Evolutionary conservation across 2,329 filamentous ascomycete species (phyloP).

Genomic region (Diaporthe capsici): DNA sequence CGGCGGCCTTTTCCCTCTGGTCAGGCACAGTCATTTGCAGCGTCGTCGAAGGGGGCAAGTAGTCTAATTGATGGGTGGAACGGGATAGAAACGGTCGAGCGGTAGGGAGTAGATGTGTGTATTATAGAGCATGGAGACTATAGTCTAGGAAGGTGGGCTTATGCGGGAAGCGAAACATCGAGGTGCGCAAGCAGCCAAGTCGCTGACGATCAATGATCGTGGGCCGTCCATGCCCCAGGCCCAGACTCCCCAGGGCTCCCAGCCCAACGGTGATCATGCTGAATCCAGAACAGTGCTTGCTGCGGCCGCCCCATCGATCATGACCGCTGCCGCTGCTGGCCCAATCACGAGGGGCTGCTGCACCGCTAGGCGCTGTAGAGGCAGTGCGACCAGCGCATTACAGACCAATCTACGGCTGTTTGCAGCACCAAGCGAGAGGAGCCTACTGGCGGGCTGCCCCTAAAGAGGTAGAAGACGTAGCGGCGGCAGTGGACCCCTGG

Average conservation of each 20-base stretch:
- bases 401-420: constrained; percentile 21
- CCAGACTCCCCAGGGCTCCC: constrained; percentile 13
- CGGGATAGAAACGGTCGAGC: constrained; percentile 1
- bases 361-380: constrained; percentile 25
- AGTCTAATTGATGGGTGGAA: background rate
- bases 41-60: background rate
- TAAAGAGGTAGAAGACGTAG: background rate
- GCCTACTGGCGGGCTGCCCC: constrained; percentile 14
- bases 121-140: constrained; percentile 28
- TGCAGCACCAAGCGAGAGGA: constrained; percentile 23
- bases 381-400: constrained; percentile 28
- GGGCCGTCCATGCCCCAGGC: constrained; percentile 20
- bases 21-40: constrained; percentile 7
- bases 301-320: constrained; percentile 28
- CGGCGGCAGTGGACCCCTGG: background rate
- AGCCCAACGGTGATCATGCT: constrained; percentile 30
- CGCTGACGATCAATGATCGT: constrained; percentile 25
- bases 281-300: constrained; percentile 24
- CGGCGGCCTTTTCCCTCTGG: constrained; percentile 23
- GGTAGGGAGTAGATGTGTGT: constrained; percentile 24
- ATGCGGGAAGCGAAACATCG: constrained; percentile 36
- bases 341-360: constrained; percentile 28
- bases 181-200: constrained; percentile 27
- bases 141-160: constrained; percentile 20
- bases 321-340: background rate